Percentiles rank a stretch among this genome's conserved stretches.
These are phyloP conservation scores for Aspergillus conjunctus DNA, from an alignment of 495 filamentous ascomycete species.

Conservation along the genomic window DNA sequence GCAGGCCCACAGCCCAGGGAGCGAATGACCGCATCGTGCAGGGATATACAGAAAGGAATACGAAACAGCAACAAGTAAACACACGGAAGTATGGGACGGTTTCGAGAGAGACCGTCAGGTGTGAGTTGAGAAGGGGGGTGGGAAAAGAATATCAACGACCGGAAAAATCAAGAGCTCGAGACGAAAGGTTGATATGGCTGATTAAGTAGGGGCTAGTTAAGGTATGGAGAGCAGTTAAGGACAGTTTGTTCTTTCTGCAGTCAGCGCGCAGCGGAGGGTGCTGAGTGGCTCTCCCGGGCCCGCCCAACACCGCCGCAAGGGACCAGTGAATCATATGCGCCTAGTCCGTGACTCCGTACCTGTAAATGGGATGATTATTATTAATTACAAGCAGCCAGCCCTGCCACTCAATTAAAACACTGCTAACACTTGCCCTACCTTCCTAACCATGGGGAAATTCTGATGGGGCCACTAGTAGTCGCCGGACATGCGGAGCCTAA, in stretches of 20 bases:
- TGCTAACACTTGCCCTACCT: too few relatives aligned
- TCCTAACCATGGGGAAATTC: too few relatives aligned
- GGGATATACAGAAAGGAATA: neutral
- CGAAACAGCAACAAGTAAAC: too few relatives aligned
- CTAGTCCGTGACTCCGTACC: too few relatives aligned
- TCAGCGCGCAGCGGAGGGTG: constrained; percentile 27
- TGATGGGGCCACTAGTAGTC: too few relatives aligned
- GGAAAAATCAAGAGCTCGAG: constrained; percentile 13
- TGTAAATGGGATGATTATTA: too few relatives aligned
- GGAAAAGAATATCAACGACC: constrained; percentile 15
- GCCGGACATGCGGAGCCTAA: too few relatives aligned
- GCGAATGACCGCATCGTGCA: constrained; percentile 60
- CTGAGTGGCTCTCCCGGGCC: constrained; percentile 33
- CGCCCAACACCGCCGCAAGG: constrained; percentile 28
- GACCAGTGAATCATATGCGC: constrained; percentile 10
- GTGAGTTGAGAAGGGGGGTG: neutral
- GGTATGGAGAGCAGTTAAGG: constrained; percentile 38
- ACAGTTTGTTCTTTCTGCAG: constrained; percentile 54
- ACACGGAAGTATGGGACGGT: neutral
- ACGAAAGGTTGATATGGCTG: constrained; percentile 28
- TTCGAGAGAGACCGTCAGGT: neutral
- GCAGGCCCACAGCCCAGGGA: constrained; percentile 59
- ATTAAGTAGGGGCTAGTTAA: constrained; percentile 25
- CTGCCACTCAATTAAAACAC: too few relatives aligned
- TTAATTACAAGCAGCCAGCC: too few relatives aligned